Base-by-base conservation (phyloP, 495 filamentous ascomycete species). In the Penicillium cosmopolitanum region DNA sequence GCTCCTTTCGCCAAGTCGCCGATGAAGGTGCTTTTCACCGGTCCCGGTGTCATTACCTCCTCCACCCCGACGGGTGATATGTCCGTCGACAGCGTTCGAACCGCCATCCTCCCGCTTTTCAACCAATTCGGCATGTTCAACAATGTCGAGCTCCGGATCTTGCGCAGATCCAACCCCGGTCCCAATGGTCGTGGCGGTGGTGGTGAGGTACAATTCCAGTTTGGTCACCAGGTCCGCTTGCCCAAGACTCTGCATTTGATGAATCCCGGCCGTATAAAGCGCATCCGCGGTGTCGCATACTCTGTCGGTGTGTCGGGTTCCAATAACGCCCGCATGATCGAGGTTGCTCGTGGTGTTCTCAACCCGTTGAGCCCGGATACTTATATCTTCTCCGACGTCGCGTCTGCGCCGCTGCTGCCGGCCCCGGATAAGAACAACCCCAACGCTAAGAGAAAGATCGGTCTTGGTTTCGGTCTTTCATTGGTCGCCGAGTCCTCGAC, bases 261-360 rank as follows among this genome's bases (percentile, higher is more conserved):
- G 66, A 92, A 94, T 67, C 82, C 92, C 0, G 95, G 95, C 4
- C 78, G 91, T 53, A 89, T 99, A 57, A 95, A 94, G 80, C 82
- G 86, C 63, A 87, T 99, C 53, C 84, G 96, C 55, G 95, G 95
- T 50, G 93, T 98, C 2, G 94, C 94, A 19, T 97, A 97, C 73
- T 88, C 89, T 25, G 91, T 90, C 4, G 95, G 95, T 25, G 91
- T 97, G 1, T 87, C 89, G 9, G 94, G 87, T 0, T 91, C 89
- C 47, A 97, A 97, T 63, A 99, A 98, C 72, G 89, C 90, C 51
- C 83, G 95, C 52, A 95, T 96, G 91, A 99, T 98, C 73, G 91
- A 95, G 65, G 83, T 87, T 21, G 91, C 93, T 46, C 81, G 95
- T 66, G 93, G 91, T 15, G 82, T 98, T 42, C 80, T 99, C 42